Evolutionary conservation across 176 grass and related monocot genomes (phyloP).

Genomic region (Eragrostis curvula): DNA sequence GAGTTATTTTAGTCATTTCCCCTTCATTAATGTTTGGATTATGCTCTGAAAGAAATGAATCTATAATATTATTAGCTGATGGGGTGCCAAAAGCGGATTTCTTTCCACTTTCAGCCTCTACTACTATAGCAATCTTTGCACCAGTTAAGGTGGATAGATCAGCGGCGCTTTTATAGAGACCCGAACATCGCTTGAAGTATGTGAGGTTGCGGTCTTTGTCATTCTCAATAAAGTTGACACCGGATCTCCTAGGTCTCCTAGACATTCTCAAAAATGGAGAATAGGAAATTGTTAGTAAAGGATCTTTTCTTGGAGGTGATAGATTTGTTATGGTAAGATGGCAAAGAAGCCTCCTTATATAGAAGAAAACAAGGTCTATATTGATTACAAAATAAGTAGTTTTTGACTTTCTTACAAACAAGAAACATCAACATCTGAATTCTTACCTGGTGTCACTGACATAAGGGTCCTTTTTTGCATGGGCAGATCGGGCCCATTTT

Average conservation of each 20-base stretch:
- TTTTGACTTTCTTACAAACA: neutral
- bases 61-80: neutral
- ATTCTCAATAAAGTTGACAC: neutral
- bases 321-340: neutral
- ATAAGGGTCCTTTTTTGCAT: neutral
- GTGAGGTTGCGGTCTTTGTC: neutral
- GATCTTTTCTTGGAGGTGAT: neutral
- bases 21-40: neutral
- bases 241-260: neutral
- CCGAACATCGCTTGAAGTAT: neutral
- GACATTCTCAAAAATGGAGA: neutral
- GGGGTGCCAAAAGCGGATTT: conserved; percentile 22
- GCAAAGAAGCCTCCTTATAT: neutral
- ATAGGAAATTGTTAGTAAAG: neutral
- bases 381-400: neutral
- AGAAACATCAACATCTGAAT: neutral
- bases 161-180: neutral
- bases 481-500: neutral
- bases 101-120: neutral
- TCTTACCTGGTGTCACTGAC: neutral
- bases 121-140: neutral
- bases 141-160: conserved; percentile 18
- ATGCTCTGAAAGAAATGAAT: neutral
- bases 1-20: neutral
- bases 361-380: neutral